Percentiles rank a stretch among this genome's conserved stretches.
Conservation (phyloP, 495 filamentous ascomycete species). For the Melanomma pulvis-pyrius region DNA sequence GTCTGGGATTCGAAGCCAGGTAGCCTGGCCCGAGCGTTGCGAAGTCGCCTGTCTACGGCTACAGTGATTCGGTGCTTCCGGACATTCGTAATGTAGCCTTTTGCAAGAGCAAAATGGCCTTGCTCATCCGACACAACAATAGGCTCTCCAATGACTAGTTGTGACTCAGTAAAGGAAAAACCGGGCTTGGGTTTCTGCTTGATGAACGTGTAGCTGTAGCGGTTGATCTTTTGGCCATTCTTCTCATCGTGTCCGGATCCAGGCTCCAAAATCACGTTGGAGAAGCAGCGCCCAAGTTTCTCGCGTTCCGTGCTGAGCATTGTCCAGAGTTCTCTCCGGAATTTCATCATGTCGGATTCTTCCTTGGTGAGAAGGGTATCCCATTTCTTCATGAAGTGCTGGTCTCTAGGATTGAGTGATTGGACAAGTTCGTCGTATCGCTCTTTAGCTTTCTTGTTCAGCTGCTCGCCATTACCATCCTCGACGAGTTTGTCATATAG, state of each 20-base stretch:
- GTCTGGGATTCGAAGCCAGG: constrained; percentile 70
- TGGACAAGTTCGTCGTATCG: constrained; percentile 75
- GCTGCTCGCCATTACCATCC: constrained; percentile 71
- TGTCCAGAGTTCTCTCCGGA: constrained; percentile 90
- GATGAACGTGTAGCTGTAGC: constrained; percentile 79
- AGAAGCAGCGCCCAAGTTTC: constrained; percentile 77
- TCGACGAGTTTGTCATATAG: constrained; percentile 93
- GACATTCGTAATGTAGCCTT: constrained; percentile 83
- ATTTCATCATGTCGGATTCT: constrained; percentile 80
- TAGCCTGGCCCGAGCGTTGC: constrained; percentile 76
- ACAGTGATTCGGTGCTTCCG: constrained; percentile 75
- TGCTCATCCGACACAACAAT: constrained; percentile 95
- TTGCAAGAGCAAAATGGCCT: constrained; percentile 90
- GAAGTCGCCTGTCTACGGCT: constrained; percentile 82
- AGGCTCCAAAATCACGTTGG: constrained; percentile 75
- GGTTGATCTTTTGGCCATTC: constrained; percentile 79
- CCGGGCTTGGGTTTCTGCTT: constrained; percentile 60
- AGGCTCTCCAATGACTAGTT: constrained; percentile 85
- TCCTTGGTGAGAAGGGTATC: constrained; percentile 91
- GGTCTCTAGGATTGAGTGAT: constrained; percentile 72
- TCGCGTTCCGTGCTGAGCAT: constrained; percentile 89
- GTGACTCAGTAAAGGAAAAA: constrained; percentile 87
- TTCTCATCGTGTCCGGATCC: constrained; percentile 69
- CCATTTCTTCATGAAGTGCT: constrained; percentile 90
- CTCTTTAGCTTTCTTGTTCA: constrained; percentile 67